Percentiles rank a stretch among this genome's conserved stretches.
Conservation (phyloP, 1,284 basidiomycete genomes). For the Fomitopsis palustris region DNA sequence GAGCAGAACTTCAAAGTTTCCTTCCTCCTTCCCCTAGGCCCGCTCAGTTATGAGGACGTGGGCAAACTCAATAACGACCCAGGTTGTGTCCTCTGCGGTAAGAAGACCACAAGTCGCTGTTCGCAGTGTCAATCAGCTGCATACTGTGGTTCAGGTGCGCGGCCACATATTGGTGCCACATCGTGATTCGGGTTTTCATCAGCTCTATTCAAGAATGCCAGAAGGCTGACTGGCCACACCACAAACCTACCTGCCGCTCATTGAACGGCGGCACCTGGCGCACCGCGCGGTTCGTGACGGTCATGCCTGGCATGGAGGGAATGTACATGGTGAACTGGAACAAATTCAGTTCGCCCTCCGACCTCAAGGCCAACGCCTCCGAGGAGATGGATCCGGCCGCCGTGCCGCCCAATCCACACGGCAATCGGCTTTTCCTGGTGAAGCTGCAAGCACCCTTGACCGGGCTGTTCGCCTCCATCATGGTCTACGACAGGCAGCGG, state of each 20-base stretch:
- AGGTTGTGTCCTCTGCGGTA: constrained; percentile 39
- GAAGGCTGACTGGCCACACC: constrained; percentile 35
- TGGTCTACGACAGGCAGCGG: constrained; percentile 39
- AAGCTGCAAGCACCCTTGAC: constrained; percentile 23
- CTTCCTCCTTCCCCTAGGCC: constrained; percentile 37
- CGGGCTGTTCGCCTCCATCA: constrained; percentile 16
- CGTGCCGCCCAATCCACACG: constrained; percentile 29
- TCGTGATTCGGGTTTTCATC: not conserved
- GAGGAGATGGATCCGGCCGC: not conserved
- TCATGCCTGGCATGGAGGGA: constrained; percentile 12
- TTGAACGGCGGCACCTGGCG: constrained; percentile 39
- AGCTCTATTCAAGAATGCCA: constrained; percentile 33
- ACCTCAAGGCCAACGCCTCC: not conserved
- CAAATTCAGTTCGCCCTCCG: constrained; percentile 5
- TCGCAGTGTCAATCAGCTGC: constrained; percentile 32
- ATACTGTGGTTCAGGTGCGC: constrained; percentile 35
- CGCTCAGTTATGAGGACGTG: constrained; percentile 34
- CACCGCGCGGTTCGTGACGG: constrained; percentile 24
- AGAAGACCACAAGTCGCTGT: constrained; percentile 30
- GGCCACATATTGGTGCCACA: constrained; percentile 29
- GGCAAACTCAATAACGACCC: constrained; percentile 32
- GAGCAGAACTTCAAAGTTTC: constrained; percentile 30
- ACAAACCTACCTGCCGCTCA: constrained; percentile 36
- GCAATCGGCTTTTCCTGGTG: constrained; percentile 35
- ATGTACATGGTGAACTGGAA: constrained; percentile 11